These are phyloP conservation scores for Eimeria mitis DNA, from an alignment of 169 alveolate genomes.

Conservation along the genomic window DNA sequence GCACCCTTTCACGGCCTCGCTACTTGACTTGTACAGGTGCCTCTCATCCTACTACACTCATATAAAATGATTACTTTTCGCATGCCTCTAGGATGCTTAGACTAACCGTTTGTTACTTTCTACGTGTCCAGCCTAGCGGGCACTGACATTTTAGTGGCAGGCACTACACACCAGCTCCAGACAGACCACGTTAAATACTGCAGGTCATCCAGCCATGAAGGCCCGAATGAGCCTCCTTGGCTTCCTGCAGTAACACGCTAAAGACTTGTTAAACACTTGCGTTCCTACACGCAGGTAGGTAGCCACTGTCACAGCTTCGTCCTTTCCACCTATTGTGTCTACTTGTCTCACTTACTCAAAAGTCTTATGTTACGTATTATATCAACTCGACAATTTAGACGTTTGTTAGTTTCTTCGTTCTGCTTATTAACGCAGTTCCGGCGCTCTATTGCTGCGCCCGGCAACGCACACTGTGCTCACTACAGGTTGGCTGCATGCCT, in stretches of 20 bases:
- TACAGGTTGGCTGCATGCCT: conserved; percentile 48
- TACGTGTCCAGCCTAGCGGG: too few species aligned
- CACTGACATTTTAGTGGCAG: too few species aligned
- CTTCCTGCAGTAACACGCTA: background rate
- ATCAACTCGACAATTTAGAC: background rate
- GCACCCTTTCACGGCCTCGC: too few species aligned
- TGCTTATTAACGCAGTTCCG: background rate
- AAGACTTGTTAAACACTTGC: background rate
- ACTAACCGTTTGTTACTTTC: too few species aligned
- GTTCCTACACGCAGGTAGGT: background rate
- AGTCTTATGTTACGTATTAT: background rate
- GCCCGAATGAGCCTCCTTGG: background rate
- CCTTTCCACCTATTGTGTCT: background rate
- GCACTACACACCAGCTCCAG: background rate
- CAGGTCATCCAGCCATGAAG: background rate
- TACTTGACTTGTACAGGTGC: too few species aligned
- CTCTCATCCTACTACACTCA: too few species aligned
- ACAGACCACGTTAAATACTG: background rate
- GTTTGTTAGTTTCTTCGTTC: background rate
- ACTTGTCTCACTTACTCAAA: background rate
- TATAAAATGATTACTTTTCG: too few species aligned
- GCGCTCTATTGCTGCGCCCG: background rate
- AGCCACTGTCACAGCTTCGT: background rate
- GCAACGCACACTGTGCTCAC: background rate
- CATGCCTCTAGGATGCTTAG: too few species aligned